Percentiles rank a stretch among this genome's conserved stretches.
These are phyloP conservation scores for Ramichloridium luteum DNA, from an alignment of 2,329 filamentous ascomycete genomes.

Conservation along the genomic window DNA sequence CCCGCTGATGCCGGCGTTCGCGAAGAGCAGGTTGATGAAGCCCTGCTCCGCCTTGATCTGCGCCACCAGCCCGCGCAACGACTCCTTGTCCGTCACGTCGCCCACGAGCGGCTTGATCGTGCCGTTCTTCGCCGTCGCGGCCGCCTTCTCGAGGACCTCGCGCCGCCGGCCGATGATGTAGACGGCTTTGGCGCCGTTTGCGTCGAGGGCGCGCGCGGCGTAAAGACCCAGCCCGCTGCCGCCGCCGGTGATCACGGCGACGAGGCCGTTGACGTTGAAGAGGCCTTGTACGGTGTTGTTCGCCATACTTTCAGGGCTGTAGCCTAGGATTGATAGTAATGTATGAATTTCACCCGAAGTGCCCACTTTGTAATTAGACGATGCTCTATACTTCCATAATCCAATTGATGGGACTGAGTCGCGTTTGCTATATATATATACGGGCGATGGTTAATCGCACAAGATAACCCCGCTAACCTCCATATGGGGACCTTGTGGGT, in stretches of 20 bases:
- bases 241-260: slow-evolving; percentile 43
- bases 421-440: too few species aligned
- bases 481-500: too few species aligned
- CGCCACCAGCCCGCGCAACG: slow-evolving; percentile 28
- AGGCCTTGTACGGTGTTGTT: too few species aligned
- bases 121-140: slow-evolving; percentile 24
- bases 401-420: too few species aligned
- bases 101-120: slow-evolving; percentile 34
- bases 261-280: slow-evolving; percentile 40
- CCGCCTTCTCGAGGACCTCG: slow-evolving; percentile 34
- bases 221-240: slow-evolving; percentile 39
- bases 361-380: too few species aligned
- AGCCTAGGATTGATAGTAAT: too few species aligned
- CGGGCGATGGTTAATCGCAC: too few species aligned
- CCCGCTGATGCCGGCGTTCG: slow-evolving; percentile 23
- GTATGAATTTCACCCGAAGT: too few species aligned
- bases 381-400: too few species aligned
- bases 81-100: slow-evolving; percentile 34
- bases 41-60: slow-evolving; percentile 27
- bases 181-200: slow-evolving; percentile 40
- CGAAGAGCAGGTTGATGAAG: slow-evolving; percentile 24
- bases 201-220: slow-evolving; percentile 31
- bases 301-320: too few species aligned
- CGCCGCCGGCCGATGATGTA: slow-evolving; percentile 42
- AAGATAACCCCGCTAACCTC: too few species aligned